A percentile compares a stretch with the other conserved stretches of the same genome.
Evolutionary conservation across 805 yeast species (phyloP).

Genomic region (Monosporozyma siamensis): DNA sequence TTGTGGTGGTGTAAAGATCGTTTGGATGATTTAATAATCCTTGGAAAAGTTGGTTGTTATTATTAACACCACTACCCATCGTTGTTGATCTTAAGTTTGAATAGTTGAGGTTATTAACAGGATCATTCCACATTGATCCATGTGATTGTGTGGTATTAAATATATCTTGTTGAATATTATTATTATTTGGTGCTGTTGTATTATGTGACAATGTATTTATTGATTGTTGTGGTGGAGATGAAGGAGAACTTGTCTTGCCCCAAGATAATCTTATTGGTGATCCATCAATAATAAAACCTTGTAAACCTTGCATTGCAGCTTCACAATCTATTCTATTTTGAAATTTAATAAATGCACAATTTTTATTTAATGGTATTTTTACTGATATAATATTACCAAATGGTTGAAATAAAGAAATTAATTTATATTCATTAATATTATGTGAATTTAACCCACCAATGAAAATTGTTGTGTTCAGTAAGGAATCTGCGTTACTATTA

Average conservation of each 20-base stretch:
- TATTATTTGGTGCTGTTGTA: no score
- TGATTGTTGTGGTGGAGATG: background rate
- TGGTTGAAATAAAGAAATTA: constrained; percentile 55
- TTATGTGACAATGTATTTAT: no score
- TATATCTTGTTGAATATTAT: background rate
- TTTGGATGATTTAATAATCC: no score
- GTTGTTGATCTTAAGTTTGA: background rate
- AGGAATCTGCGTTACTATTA: constrained; percentile 6
- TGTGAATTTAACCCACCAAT: constrained; percentile 71
- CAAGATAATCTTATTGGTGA: constrained; percentile 63
- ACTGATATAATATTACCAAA: constrained; percentile 64
- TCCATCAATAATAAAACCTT: constrained; percentile 71
- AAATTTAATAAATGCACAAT: constrained; percentile 71
- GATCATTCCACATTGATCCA: constrained; percentile 2
- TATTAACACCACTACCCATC: no score
- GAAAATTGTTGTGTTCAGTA: constrained; percentile 58
- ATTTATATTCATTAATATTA: constrained; percentile 46
- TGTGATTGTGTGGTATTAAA: background rate
- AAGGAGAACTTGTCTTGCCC: constrained; percentile 40
- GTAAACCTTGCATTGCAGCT: constrained; percentile 68
- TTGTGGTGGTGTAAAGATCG: no score
- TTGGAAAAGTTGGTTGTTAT: no score
- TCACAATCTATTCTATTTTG: constrained; percentile 63
- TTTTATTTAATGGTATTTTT: constrained; percentile 69
- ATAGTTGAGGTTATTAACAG: background rate